These are phyloP conservation scores for Endoconidiophora polonica DNA, from an alignment of 2,329 filamentous ascomycete genomes.

Conservation along the genomic window DNA sequence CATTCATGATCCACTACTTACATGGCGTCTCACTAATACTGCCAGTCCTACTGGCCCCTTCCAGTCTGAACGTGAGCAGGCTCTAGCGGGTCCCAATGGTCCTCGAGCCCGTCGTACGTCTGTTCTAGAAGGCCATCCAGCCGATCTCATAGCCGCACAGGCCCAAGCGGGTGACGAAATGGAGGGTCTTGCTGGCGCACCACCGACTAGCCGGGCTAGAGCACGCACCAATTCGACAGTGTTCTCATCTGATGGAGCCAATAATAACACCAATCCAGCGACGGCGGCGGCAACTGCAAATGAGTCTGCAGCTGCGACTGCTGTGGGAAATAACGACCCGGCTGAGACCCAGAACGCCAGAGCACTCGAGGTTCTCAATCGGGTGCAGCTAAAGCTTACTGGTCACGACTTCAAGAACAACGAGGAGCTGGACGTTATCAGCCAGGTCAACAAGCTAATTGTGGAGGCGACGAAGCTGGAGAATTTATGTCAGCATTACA, in stretches of 20 bases:
- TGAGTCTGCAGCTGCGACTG: background rate
- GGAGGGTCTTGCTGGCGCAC: conserved; percentile 25
- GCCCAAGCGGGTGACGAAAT: conserved; percentile 16
- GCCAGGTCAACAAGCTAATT: conserved; percentile 88
- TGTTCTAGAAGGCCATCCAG: conserved; percentile 46
- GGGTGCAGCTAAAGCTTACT: conserved; percentile 90
- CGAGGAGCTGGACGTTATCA: conserved; percentile 69
- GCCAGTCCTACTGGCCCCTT: conserved; percentile 50
- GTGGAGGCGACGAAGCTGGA: conserved; percentile 91
- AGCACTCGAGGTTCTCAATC: conserved; percentile 75
- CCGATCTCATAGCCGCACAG: conserved; percentile 37
- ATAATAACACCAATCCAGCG: conserved; percentile 21
- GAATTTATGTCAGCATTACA: conserved; percentile 97
- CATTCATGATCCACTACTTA: conserved; percentile 97
- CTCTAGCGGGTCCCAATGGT: conserved; percentile 30
- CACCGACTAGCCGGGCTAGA: conserved; percentile 32
- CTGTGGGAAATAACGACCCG: conserved; percentile 22
- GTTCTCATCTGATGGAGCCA: conserved; percentile 18
- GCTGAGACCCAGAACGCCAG: conserved; percentile 82
- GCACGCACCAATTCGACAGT: conserved; percentile 44
- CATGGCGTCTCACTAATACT: conserved; percentile 68
- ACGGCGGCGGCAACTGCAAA: background rate
- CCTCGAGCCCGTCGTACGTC: conserved; percentile 47
- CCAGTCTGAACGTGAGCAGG: conserved; percentile 40
- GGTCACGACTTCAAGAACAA: conserved; percentile 78